These are phyloP conservation scores for Camelina laxa DNA, from an alignment of 345 rosid genomes.

Conservation along the genomic window DNA sequence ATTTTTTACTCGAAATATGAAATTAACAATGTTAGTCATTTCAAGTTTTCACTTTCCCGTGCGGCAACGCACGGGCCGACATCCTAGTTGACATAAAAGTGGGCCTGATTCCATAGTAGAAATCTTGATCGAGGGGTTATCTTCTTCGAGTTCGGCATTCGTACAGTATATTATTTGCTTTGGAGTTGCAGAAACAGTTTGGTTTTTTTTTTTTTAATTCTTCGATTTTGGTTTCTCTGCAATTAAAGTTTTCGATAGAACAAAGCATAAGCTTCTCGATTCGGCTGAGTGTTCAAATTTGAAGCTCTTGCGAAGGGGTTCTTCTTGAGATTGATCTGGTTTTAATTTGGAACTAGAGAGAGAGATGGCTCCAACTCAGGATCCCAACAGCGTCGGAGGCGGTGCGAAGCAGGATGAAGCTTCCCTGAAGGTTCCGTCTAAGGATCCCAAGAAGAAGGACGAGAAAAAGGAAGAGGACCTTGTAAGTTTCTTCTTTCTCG, in stretches of 20 bases:
- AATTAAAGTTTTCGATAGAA: slow-evolving; percentile 6
- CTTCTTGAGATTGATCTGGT: background rate
- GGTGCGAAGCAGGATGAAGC: slow-evolving; percentile 59
- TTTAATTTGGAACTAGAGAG: background rate
- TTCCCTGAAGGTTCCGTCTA: slow-evolving; percentile 64
- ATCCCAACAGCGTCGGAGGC: slow-evolving; percentile 58
- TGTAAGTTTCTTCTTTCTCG: slow-evolving; percentile 44
- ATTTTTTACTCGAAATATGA: too few relatives aligned
- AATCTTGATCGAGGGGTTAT: slow-evolving; percentile 43
- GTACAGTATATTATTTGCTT: too few relatives aligned
- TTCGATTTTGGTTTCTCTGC: background rate
- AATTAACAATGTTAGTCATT: too few relatives aligned
- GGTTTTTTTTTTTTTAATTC: background rate
- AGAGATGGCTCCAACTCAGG: slow-evolving; percentile 51
- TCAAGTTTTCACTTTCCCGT: too few relatives aligned
- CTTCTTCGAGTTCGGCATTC: background rate
- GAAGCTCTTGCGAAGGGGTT: background rate
- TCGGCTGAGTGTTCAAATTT: background rate
- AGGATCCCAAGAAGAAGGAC: slow-evolving; percentile 88
- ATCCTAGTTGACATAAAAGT: too few relatives aligned
- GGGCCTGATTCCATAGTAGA: background rate
- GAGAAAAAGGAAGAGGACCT: slow-evolving; percentile 92
- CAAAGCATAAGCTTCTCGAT: slow-evolving; percentile 23
- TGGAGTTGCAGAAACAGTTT: slow-evolving; percentile 5
- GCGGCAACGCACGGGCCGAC: too few relatives aligned